Evolutionary conservation across 768 basidiomycete species (phyloP).

Genomic region (Phlegmacium glaucopus): DNA sequence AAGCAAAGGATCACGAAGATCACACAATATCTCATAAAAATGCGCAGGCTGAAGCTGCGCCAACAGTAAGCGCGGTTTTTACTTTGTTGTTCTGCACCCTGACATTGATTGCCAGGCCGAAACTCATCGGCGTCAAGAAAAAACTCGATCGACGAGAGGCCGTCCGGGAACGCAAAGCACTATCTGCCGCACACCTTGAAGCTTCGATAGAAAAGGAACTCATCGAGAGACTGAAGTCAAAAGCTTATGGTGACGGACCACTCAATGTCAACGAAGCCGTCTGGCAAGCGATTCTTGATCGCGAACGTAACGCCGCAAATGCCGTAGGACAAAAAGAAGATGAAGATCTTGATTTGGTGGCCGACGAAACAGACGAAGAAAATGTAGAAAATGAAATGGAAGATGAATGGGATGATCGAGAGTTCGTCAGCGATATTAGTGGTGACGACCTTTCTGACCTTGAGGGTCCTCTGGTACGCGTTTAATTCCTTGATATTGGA

Average conservation of each 20-base stretch:
- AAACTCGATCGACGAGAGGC: conserved; percentile 93
- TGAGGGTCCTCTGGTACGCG: conserved; percentile 64
- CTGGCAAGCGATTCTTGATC: conserved; percentile 89
- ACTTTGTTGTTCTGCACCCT: not conserved
- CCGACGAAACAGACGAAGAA: conserved; percentile 62
- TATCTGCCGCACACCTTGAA: conserved; percentile 93
- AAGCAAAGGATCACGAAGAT: conserved; percentile 99
- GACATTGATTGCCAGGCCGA: conserved; percentile 54
- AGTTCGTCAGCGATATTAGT: conserved; percentile 76
- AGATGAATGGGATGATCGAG: conserved; percentile 57
- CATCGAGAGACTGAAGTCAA: conserved; percentile 90
- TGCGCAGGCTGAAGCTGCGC: conserved; percentile 85
- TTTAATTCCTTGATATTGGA: conserved; percentile 25
- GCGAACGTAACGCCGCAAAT: conserved; percentile 55
- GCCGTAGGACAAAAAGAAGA: conserved; percentile 63
- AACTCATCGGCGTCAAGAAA: conserved; percentile 93
- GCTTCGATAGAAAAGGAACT: conserved; percentile 95
- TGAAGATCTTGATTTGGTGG: conserved; percentile 45
- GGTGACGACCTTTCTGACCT: conserved; percentile 60
- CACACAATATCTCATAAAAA: conserved; percentile 98
- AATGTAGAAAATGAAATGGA: conserved; percentile 45
- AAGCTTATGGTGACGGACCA: conserved; percentile 96
- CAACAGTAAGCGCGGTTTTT: conserved; percentile 62
- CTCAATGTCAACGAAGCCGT: conserved; percentile 97
- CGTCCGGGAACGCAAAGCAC: conserved; percentile 91